Evolutionary conservation across 345 rosid species (phyloP), one percentile per base, ranked within the genome.

Genomic region (Excoecaria agallocha): DNA sequence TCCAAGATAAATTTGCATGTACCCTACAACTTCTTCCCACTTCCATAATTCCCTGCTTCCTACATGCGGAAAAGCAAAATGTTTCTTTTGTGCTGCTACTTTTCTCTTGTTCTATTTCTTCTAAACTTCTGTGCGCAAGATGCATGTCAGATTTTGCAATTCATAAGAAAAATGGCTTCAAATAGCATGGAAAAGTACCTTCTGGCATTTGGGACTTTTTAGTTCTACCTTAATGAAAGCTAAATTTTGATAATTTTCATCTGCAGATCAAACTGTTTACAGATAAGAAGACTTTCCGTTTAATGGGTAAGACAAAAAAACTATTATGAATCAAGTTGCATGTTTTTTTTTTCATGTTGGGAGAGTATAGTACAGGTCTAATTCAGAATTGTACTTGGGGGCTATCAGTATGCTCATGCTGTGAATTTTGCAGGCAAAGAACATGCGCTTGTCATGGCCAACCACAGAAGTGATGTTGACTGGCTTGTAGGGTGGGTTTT

Each of bases 401-500:
- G 54, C 30, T 55, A 74, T 41, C 22, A 65, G n/a, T 54, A 24
- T 59, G 69, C 76, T 48, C 49, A 54, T 60, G 15, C 39, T 75
- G 25, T 50, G 58, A 73, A 70, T 70, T 3, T 58, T 79, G 55
- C 85, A 96, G 99, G 99, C 17, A 93, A 90, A 78, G 99, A 96
- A 72, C 98, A 93, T 78, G 97, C 97, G 5, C 96, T 96, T 81
- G 86, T 96, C 25, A 71, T 90, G 49, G 81, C 83, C 82, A 96
- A 96, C 81, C 99, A 96, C 83, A 90, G 64, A 77, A 96, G 99
- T 66, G 99, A 96, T 82, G 89, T 96, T 60, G 99, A 96, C 78
- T 93, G 99, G 99, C 93, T 96, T 80, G 92, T 96, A 64, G 99
- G 99, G 76, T 96, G 99, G 98, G 77, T 93, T 66, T 79, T 88